These are phyloP conservation scores for Ambrosia trifida DNA, from an alignment of 129 eudicot species.

Conservation along the genomic window DNA sequence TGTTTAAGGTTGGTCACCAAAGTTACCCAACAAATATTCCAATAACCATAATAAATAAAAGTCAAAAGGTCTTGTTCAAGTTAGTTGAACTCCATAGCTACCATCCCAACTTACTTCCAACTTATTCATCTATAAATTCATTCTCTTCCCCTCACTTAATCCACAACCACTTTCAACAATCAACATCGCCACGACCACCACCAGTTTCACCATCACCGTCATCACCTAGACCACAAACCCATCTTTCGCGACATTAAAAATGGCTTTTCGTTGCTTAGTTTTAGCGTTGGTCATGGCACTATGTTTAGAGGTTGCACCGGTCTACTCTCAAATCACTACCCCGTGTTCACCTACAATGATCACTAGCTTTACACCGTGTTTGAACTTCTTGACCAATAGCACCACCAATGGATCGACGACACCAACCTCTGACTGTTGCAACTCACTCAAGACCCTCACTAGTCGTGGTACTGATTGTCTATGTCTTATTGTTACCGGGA, in stretches of 20 bases:
- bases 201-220: background rate
- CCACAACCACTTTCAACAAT: constrained; percentile 18
- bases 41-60: background rate
- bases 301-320: constrained; percentile 30
- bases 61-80: constrained; percentile 50
- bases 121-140: constrained; percentile 41
- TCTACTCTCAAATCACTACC: constrained; percentile 45
- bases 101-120: constrained; percentile 22
- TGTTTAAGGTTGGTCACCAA: constrained; percentile 28
- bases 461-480: constrained; percentile 65
- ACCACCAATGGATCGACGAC: constrained; percentile 42
- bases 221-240: background rate
- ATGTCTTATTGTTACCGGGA: constrained; percentile 65
- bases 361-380: constrained; percentile 64
- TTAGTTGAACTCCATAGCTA: constrained; percentile 67
- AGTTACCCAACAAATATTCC: constrained; percentile 20
- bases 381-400: constrained; percentile 56
- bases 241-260: background rate
- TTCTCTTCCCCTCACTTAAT: constrained; percentile 16
- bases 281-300: constrained; percentile 31
- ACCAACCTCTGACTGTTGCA: constrained; percentile 72
- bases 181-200: background rate
- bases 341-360: constrained; percentile 74
- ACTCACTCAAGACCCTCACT: constrained; percentile 50
- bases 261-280: constrained; percentile 33